Evolutionary conservation across 2,329 filamentous ascomycete species (phyloP).

Genomic region (Colletotrichum nymphaeae): DNA sequence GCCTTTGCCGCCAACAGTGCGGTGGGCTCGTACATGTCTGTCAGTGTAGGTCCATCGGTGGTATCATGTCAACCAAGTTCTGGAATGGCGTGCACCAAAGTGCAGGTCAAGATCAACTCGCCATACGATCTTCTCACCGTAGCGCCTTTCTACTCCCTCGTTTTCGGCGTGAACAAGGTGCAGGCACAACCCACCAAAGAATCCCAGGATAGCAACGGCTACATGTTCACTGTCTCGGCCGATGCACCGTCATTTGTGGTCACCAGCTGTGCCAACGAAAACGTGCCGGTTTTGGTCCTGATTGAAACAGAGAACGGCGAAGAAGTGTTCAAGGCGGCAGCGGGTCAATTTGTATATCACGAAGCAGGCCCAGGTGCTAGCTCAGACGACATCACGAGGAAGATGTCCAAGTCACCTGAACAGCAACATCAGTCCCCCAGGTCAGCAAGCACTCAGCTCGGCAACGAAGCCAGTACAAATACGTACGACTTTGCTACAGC

Average conservation of each 20-base stretch:
- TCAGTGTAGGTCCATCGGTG: constrained; percentile 63
- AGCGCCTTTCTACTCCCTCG: constrained; percentile 71
- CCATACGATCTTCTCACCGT: constrained; percentile 76
- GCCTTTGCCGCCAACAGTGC: constrained; percentile 71
- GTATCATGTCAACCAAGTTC: constrained; percentile 76
- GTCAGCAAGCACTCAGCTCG: constrained; percentile 42
- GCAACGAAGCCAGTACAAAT: constrained; percentile 60
- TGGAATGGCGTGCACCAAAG: constrained; percentile 76
- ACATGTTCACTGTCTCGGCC: constrained; percentile 77
- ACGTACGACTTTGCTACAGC: constrained; percentile 67
- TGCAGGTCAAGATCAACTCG: constrained; percentile 80
- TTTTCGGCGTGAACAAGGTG: constrained; percentile 81
- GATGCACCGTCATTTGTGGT: constrained; percentile 73
- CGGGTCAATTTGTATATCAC: constrained; percentile 59
- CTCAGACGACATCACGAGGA: constrained; percentile 54
- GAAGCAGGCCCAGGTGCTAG: constrained; percentile 48
- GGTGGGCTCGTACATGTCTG: constrained; percentile 74
- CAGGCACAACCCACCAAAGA: constrained; percentile 73
- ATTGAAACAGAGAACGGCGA: constrained; percentile 64
- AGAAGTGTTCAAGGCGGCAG: constrained; percentile 61
- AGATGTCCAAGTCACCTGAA: constrained; percentile 55
- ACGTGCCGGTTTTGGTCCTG: constrained; percentile 66
- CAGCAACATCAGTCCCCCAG: constrained; percentile 53
- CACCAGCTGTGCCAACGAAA: constrained; percentile 61
- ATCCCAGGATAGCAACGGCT: constrained; percentile 68